These are phyloP conservation scores for Antitrichia curtipendula DNA, from an alignment of 225 moss, liverwort and hornwort genomes.

Conservation along the genomic window DNA sequence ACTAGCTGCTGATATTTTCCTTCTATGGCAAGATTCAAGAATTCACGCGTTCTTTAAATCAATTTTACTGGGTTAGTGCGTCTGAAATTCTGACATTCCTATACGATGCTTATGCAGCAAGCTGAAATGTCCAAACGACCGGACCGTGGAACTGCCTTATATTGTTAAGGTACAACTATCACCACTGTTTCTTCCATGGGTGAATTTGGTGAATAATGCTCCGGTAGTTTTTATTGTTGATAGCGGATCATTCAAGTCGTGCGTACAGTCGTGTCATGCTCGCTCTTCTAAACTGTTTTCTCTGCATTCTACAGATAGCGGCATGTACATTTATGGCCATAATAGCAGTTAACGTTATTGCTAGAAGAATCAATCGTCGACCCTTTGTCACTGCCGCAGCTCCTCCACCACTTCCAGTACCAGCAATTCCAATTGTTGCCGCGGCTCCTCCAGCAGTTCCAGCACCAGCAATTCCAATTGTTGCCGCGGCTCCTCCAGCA, in stretches of 20 bases:
- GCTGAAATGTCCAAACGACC: too few species aligned
- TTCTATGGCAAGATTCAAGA: not conserved
- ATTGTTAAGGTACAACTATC: not conserved
- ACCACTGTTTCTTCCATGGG: not conserved
- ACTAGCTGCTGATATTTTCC: not conserved
- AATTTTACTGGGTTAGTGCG: not conserved
- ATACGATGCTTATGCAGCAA: not conserved
- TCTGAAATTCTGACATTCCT: not conserved
- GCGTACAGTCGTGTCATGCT: not conserved
- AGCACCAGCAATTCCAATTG: not conserved
- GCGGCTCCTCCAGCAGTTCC: not conserved
- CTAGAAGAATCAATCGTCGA: too few species aligned
- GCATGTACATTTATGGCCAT: not conserved
- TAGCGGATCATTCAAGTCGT: not conserved
- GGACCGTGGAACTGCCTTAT: not conserved
- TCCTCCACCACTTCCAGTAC: not conserved
- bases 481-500: not conserved
- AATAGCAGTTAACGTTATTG: too few species aligned
- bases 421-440: not conserved
- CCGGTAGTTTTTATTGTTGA: not conserved
- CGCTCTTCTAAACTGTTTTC: not conserved
- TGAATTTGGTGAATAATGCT: not conserved
- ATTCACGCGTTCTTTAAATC: not conserved
- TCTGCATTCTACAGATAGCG: not conserved
- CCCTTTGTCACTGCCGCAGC: not conserved